Conservation (phyloP, 805 yeast genomes). For the Isabelozyma gotoi region DNA sequence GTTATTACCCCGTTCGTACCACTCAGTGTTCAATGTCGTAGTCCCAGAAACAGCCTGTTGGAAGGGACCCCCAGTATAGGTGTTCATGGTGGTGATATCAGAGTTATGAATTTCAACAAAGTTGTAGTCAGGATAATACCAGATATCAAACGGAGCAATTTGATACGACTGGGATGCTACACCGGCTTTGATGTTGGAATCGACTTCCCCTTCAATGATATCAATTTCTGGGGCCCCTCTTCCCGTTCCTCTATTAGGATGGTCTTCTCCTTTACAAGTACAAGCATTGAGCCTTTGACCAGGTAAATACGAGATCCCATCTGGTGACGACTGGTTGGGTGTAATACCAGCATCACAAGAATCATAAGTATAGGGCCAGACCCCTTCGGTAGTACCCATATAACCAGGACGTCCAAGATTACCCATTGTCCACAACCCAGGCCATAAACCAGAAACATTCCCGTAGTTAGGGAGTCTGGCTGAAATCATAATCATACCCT, state of each 20-base stretch:
- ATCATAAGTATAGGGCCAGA: constrained; percentile 42
- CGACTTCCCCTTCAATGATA: constrained; percentile 81
- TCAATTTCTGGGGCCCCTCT: constrained; percentile 72
- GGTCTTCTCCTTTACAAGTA: constrained; percentile 37
- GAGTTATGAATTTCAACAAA: constrained; percentile 71
- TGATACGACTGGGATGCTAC: constrained; percentile 91
- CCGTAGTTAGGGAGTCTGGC: constrained; percentile 38
- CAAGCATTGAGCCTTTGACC: constrained; percentile 36
- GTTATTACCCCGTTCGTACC: constrained; percentile 72
- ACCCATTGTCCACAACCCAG: constrained; percentile 44
- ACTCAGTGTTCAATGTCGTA: constrained; percentile 71
- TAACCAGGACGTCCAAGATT: constrained; percentile 41
- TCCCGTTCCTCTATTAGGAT: constrained; percentile 37
- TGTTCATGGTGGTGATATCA: constrained; percentile 75
- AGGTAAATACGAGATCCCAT: constrained; percentile 40
- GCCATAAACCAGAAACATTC: constrained; percentile 40
- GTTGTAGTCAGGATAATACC: constrained; percentile 90
- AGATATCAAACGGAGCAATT: constrained; percentile 89
- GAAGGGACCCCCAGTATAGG: constrained; percentile 88
- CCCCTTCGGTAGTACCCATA: constrained; percentile 36
- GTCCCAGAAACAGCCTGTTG: constrained; percentile 91
- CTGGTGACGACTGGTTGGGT: constrained; percentile 40
- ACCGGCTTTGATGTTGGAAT: constrained; percentile 50
- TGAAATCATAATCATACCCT: constrained; percentile 30
- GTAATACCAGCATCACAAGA: constrained; percentile 42